Percentiles rank a stretch among this genome's conserved stretches.
These are phyloP conservation scores for Neofusicoccum ribis DNA, from an alignment of 2,329 filamentous ascomycete species.

Conservation along the genomic window DNA sequence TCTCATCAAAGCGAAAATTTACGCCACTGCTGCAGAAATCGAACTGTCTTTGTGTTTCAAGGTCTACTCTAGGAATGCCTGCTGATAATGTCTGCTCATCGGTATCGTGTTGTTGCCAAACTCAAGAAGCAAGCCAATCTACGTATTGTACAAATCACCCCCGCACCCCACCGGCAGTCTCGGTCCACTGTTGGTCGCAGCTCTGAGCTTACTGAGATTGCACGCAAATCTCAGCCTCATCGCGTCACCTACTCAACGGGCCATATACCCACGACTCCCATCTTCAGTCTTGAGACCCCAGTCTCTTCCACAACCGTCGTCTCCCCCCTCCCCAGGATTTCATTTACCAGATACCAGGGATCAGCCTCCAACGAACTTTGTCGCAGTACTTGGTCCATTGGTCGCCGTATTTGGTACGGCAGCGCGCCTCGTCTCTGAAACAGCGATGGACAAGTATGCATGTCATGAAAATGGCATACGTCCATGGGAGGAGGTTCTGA, in stretches of 20 bases:
- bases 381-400: constrained; percentile 48
- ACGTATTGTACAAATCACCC: background rate
- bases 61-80: constrained; percentile 9
- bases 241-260: background rate
- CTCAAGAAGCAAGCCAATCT: background rate
- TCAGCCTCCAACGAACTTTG: constrained; percentile 44
- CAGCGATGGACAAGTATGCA: constrained; percentile 48
- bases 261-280: background rate
- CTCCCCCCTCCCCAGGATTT: background rate
- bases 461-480: constrained; percentile 49
- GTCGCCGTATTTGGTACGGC: constrained; percentile 47
- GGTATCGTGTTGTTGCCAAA: background rate
- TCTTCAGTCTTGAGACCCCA: background rate
- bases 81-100: background rate
- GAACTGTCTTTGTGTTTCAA: background rate
- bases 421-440: constrained; percentile 48
- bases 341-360: constrained; percentile 40
- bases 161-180: too few species aligned
- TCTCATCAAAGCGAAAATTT: too few species aligned
- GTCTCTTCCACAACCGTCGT: too few species aligned
- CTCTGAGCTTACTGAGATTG: background rate
- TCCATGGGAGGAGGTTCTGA: constrained; percentile 44
- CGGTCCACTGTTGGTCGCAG: background rate
- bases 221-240: background rate
- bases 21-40: background rate